Evolutionary conservation across 208 protist genomes (phyloP).

Genomic region (Novymonas esmeraldas): DNA sequence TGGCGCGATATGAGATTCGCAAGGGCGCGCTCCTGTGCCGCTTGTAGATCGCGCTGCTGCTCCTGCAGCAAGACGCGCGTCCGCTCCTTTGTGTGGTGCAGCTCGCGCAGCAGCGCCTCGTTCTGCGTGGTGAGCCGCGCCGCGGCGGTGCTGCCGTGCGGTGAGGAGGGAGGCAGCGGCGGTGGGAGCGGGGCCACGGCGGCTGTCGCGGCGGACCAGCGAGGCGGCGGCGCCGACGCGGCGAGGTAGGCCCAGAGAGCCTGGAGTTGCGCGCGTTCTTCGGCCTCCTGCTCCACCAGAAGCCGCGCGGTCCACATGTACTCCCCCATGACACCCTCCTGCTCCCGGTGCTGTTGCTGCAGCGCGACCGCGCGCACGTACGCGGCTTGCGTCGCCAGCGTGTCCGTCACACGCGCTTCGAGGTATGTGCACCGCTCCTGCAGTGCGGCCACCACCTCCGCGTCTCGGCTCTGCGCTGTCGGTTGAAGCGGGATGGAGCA

Average conservation of each 20-base stretch:
- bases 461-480: no score
- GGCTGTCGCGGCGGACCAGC: not conserved
- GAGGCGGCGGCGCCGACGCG: not conserved
- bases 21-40: conserved; percentile 21
- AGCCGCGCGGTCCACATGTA: conserved; percentile 21
- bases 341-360: conserved; percentile 22
- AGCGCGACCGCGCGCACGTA: conserved; percentile 14
- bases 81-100: conserved; percentile 3
- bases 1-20: conserved; percentile 30
- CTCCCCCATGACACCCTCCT: conserved; percentile 20
- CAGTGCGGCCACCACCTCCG: no score
- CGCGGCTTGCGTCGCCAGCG: conserved; percentile 10
- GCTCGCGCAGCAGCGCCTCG: conserved; percentile 9
- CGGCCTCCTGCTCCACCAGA: conserved; percentile 29
- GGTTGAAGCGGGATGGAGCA: no score
- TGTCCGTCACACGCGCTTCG: conserved; percentile 8
- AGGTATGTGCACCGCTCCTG: conserved; percentile 7
- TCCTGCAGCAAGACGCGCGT: conserved; percentile 5
- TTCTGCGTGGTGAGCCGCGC: conserved; percentile 15
- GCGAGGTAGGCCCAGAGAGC: conserved; percentile 4
- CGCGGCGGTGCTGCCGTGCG: conserved; percentile 1
- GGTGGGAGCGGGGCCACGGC: not conserved
- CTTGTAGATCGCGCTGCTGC: conserved; percentile 19
- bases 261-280: conserved; percentile 18
- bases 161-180: not conserved